phyloP scores from a whole-genome alignment of 495 filamentous ascomycete species.

The Hypoxylon lenormandii region DNA sequence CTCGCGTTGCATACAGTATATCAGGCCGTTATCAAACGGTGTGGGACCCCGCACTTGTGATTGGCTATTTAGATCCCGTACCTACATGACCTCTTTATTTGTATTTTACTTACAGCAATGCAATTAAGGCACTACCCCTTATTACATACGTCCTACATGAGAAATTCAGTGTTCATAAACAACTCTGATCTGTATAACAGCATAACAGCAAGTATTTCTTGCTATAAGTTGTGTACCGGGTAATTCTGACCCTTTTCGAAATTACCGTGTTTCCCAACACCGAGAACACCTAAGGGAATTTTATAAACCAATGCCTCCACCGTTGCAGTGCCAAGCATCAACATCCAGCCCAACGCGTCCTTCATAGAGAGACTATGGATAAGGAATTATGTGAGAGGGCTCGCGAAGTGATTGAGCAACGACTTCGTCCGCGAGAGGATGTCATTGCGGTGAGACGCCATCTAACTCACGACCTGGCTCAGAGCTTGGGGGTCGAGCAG shows the following conservation, averaged over 20 bases:
- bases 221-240: no score
- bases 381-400: slow-evolving; percentile 33
- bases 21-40: no score
- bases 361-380: slow-evolving; percentile 29
- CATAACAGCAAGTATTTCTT: no score
- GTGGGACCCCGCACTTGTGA: not conserved
- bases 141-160: no score
- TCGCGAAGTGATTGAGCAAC: slow-evolving; percentile 45
- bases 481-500: slow-evolving; percentile 44
- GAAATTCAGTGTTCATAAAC: no score
- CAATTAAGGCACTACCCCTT: no score
- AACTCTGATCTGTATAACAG: no score
- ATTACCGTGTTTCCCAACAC: not conserved
- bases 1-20: not conserved
- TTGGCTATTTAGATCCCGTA: slow-evolving; percentile 4
- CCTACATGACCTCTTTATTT: slow-evolving; percentile 12
- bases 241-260: no score
- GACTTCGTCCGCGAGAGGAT: slow-evolving; percentile 55
- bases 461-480: slow-evolving; percentile 49
- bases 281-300: not conserved
- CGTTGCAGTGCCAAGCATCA: not conserved
- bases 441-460: slow-evolving; percentile 49
- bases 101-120: no score
- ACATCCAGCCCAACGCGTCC: not conserved
- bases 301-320: not conserved